A percentile compares a stretch with the other conserved stretches of the same genome.
These are phyloP conservation scores for Talaromyces verruculosus DNA, from an alignment of 2,329 filamentous ascomycete genomes.

Conservation along the genomic window DNA sequence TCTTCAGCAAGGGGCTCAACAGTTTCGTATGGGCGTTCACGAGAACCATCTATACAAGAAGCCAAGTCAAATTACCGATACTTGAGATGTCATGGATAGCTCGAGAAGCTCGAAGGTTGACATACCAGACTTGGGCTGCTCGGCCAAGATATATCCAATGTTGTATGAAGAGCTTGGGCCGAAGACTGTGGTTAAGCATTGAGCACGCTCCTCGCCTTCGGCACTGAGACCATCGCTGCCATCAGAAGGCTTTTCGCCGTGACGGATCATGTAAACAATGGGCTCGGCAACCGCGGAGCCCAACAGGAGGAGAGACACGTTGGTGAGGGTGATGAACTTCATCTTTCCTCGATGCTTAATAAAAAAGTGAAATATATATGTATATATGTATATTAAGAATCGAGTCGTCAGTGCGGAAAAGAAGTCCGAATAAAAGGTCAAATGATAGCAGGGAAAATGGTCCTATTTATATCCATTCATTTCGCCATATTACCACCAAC, in stretches of 20 bases:
- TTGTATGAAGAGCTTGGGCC: constrained; percentile 53
- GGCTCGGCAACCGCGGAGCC: constrained; percentile 32
- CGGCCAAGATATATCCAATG: constrained; percentile 60
- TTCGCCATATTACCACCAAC: background rate
- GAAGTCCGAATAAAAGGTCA: background rate
- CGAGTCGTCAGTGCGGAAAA: background rate
- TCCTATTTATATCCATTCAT: background rate
- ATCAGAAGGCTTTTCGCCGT: constrained; percentile 61
- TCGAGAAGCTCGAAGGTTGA: constrained; percentile 9
- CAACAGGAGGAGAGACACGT: constrained; percentile 8
- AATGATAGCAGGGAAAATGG: background rate
- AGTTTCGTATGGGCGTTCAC: constrained; percentile 57
- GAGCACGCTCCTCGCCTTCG: constrained; percentile 56
- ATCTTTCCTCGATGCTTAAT: background rate
- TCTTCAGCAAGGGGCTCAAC: constrained; percentile 58
- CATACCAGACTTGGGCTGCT: constrained; percentile 50
- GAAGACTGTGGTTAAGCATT: constrained; percentile 61
- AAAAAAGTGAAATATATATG: too few relatives aligned
- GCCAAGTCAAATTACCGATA: background rate
- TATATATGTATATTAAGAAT: background rate
- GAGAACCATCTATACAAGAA: constrained; percentile 47
- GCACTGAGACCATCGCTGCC: constrained; percentile 52
- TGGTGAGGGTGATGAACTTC: constrained; percentile 12
- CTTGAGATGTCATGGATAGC: too few relatives aligned
- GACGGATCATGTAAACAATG: constrained; percentile 63